A percentile compares a stretch with the other conserved stretches of the same genome.
These are phyloP conservation scores for Boletus coccyginus DNA, from an alignment of 768 basidiomycete species.

Conservation along the genomic window DNA sequence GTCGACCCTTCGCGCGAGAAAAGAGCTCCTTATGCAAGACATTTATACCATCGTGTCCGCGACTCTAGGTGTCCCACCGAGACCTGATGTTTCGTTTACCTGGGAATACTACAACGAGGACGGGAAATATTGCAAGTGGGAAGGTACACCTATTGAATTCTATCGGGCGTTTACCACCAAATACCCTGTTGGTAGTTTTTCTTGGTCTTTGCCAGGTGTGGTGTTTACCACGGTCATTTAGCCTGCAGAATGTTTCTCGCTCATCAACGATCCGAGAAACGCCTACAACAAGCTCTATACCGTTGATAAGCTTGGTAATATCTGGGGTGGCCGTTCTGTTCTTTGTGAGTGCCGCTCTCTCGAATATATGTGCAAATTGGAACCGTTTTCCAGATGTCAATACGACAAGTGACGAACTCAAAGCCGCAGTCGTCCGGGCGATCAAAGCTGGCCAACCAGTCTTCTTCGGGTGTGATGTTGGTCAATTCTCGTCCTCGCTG, in stretches of 20 bases:
- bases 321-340: conserved; percentile 84
- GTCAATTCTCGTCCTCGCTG: conserved; percentile 69
- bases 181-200: conserved; percentile 45
- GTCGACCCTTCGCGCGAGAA: conserved; percentile 69
- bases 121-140: conserved; percentile 71
- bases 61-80: conserved; percentile 83
- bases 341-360: conserved; percentile 53
- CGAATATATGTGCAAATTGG: neutral
- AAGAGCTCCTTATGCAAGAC: conserved; percentile 81
- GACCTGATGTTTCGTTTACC: conserved; percentile 63
- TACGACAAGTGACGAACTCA: conserved; percentile 78
- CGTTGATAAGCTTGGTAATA: conserved; percentile 88
- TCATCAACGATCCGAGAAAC: conserved; percentile 95
- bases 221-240: conserved; percentile 22
- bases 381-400: conserved; percentile 67
- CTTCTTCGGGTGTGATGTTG: conserved; percentile 97
- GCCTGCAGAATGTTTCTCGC: conserved; percentile 79
- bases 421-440: conserved; percentile 76
- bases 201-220: neutral
- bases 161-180: conserved; percentile 62
- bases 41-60: conserved; percentile 83
- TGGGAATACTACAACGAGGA: conserved; percentile 91
- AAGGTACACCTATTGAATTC: conserved; percentile 79
- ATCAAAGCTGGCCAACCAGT: conserved; percentile 87
- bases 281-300: conserved; percentile 80